phyloP scores from a whole-genome alignment of 1,284 basidiomycete species.

The Cutaneotrichosporon sp. region DNA sequence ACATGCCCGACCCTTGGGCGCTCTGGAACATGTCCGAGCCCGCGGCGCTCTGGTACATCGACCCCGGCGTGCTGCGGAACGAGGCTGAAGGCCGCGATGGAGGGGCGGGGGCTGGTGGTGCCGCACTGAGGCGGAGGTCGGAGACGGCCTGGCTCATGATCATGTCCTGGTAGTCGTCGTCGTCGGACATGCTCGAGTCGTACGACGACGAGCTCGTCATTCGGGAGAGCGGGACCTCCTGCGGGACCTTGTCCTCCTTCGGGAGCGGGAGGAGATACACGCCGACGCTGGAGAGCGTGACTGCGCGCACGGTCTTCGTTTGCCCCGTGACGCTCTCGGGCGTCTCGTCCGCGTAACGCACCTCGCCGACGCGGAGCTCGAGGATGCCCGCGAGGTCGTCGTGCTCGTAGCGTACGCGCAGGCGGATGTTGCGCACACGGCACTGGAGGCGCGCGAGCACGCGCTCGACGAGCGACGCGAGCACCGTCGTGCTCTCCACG shows the following conservation, averaged over 20 bases:
- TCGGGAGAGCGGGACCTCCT: neutral
- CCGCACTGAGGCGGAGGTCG: conserved; percentile 52
- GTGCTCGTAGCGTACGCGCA: conserved; percentile 53
- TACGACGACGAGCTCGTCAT: conserved; percentile 29
- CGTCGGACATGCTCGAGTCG: conserved; percentile 26
- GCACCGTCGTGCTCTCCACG: conserved; percentile 66
- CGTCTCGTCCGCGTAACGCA: conserved; percentile 49
- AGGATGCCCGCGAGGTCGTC: conserved; percentile 36
- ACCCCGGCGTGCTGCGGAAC: neutral
- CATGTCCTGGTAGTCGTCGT: conserved; percentile 44
- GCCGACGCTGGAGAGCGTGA: conserved; percentile 31
- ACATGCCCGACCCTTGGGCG: neutral
- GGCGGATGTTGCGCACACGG: conserved; percentile 66
- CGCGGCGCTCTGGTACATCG: conserved; percentile 24
- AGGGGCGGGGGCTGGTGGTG: neutral
- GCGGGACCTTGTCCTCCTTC: neutral
- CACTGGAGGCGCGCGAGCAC: conserved; percentile 80
- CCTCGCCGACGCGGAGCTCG: conserved; percentile 44
- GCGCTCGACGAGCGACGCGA: conserved; percentile 79
- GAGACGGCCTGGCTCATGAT: conserved; percentile 57
- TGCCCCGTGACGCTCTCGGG: conserved; percentile 12
- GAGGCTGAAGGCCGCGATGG: neutral
- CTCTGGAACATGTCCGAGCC: conserved; percentile 13
- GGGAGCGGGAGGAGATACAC: conserved; percentile 28
- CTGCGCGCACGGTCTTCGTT: conserved; percentile 26